Base-by-base conservation (phyloP, 139 green algal species). In the Chlorella sp. region DNA sequence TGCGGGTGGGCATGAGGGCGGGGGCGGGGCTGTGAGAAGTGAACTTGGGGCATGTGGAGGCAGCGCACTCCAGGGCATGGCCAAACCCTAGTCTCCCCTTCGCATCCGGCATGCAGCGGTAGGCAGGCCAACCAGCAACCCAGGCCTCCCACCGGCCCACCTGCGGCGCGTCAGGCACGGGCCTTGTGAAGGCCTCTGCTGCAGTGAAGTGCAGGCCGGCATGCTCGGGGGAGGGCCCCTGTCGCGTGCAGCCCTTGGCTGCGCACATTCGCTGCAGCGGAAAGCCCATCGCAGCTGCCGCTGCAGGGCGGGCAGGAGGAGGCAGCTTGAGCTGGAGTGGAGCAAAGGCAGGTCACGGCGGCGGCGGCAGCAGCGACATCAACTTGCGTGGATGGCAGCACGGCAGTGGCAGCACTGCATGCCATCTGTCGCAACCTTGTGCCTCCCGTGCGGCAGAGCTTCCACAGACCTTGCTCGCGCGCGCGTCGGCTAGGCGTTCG, bases 181-280 rank as follows among this genome's bases (percentile, higher is more conserved):
- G 77, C 19, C 73, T 74, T 28, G 40, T 74, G 60, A 83, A 83
- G 41, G 60, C 73, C 58, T 83, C 77, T 58, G 77, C 77, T 22
- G 77, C 77, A 1, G 40, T 43, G 41, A 83, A 83, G 6, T 22
- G 5, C 4, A 83, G 22, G 30, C 77, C 72, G 14, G 30, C 40
- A 60, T 60, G 11, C 13, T 74, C 58, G 4, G 13, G 14, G 13
- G 51, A 60, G 9, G 51, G 34, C 20, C 40, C 38, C 38, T 22
- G 26, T 11, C 34, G 7, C 28, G 28, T 43, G 60, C 77, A 83
- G 38, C 77, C 76, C 1, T 58, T 58, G 0, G 76, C 77, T 1
- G 77, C 58, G 38, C 77, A 83, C 3, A 28, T 1, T 24, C 28
- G 38, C 16, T 17, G 51, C 7, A 83, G 8, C 5, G 60, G 77